These are phyloP conservation scores for Galerina marginata DNA, from an alignment of 768 basidiomycete species.

Conservation along the genomic window DNA sequence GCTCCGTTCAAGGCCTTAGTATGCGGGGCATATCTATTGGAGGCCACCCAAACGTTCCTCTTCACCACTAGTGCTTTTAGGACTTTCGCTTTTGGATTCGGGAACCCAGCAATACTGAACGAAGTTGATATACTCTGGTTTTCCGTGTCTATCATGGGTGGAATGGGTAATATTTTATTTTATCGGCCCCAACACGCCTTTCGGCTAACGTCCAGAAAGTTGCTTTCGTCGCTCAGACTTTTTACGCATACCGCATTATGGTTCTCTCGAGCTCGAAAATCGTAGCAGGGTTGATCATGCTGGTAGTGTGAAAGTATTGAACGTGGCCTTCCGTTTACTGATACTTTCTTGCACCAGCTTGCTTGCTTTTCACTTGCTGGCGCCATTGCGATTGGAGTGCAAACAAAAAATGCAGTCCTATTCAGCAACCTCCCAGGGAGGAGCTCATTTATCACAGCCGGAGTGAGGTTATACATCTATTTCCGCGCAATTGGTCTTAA, in stretches of 20 bases:
- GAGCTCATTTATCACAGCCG: slow-evolving; percentile 12
- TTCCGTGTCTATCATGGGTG: slow-evolving; percentile 22
- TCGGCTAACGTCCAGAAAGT: slow-evolving; percentile 1
- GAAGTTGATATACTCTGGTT: slow-evolving; percentile 22
- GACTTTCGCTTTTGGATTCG: slow-evolving; percentile 26
- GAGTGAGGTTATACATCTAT: slow-evolving; percentile 7
- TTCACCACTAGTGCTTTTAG: slow-evolving; percentile 23
- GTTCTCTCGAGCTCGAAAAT: slow-evolving; percentile 7
- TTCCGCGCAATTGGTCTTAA: not conserved
- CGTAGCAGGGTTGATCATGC: slow-evolving; percentile 3
- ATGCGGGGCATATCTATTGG: slow-evolving; percentile 19
- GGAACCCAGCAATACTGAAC: slow-evolving; percentile 17
- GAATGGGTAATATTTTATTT: slow-evolving; percentile 10
- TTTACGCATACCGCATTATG: slow-evolving; percentile 19
- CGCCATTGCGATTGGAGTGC: slow-evolving; percentile 16
- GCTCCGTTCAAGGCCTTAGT: slow-evolving; percentile 15
- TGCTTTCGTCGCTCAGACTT: slow-evolving; percentile 18
- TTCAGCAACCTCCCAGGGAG: slow-evolving; percentile 17
- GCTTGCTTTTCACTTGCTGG: slow-evolving; percentile 10
- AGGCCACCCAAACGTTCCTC: slow-evolving; percentile 22
- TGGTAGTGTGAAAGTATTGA: not conserved
- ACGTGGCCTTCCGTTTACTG: not conserved
- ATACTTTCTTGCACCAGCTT: not conserved
- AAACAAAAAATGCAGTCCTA: slow-evolving; percentile 14
- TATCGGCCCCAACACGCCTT: not conserved